phyloP scores from a whole-genome alignment of 768 basidiomycete genomes.

The Mycena epipterygia region DNA sequence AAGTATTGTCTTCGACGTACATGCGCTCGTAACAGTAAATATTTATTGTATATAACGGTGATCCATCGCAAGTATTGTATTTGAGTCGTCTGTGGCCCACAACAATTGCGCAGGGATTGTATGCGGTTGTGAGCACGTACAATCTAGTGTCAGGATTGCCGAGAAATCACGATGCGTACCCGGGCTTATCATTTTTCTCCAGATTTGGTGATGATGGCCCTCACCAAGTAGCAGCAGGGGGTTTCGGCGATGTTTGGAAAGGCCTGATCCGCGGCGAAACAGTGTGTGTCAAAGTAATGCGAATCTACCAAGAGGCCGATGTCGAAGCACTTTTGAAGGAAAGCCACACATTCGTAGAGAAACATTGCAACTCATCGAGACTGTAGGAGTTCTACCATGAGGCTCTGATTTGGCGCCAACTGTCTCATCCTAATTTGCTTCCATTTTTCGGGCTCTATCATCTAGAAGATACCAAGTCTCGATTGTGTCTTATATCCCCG shows the following conservation, averaged over 20 bases:
- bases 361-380: background rate
- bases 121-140: no score
- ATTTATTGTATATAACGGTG: no score
- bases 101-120: no score
- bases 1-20: no score
- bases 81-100: no score
- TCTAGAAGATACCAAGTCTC: constrained; percentile 23
- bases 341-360: background rate
- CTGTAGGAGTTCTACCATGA: constrained; percentile 35
- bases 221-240: constrained; percentile 20
- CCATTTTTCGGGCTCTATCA: constrained; percentile 46
- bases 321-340: constrained; percentile 20
- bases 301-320: constrained; percentile 19
- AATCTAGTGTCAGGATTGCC: no score
- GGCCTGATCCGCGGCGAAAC: constrained; percentile 3
- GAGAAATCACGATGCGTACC: no score
- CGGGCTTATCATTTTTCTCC: no score
- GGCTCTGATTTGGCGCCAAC: constrained; percentile 45
- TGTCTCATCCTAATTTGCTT: constrained; percentile 47
- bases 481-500: constrained; percentile 51
- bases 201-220: no score
- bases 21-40: no score
- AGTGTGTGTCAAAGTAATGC: constrained; percentile 26
- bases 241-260: constrained; percentile 29
- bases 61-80: no score